Base-by-base conservation (phyloP, 495 filamentous ascomycete species). In the Talaromyces ruber region DNA sequence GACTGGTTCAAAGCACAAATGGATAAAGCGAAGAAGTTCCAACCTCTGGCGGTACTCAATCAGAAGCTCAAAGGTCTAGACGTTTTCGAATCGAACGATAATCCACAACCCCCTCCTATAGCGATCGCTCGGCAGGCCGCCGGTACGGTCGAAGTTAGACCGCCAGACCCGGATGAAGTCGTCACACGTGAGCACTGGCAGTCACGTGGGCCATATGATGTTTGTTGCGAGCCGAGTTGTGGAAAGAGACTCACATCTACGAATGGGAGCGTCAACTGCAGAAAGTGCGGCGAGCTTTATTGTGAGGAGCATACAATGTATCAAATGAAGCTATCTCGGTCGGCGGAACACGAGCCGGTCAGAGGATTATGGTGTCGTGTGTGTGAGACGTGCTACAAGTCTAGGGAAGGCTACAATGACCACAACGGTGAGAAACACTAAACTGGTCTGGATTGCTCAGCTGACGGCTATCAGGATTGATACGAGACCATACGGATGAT, bases 291-390 rank as follows among this genome's bases (percentile, higher is more conserved):
- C 0, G 88, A 86, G 64, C 77, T 98, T 34, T 98, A 97, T 70
- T 98, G 94, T 74, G 93, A 98, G 70, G 91, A 95, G 65, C 95
- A 98, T 76, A 97, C 93, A 30, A 97, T 97, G 94, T 98, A 98
- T 67, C 93, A 98, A 76, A 98, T 98, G 90, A 97, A 94, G 80
- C 83, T 98, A 21, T 96, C 91, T 9, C 81, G 93, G 53, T 87
- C 91, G 5, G 94, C 95, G 4, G 83, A 87, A 64, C 91, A 96
- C 77, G 95, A 98, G 65, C 95, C 95, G 0, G 88, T 96, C 0
- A 76, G 95, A 64, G 94, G 94, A 1, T 81, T 93, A 61, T 98
- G 94, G 94, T 95, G 90, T 68, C 76, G 94, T 32, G 93, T 97
- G 4, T 98, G 94, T 70, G 95, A 98, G 74, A 98, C 94, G 26